These are phyloP conservation scores for Pseudogymnoascus sp. DNA, from an alignment of 2,329 filamentous ascomycete species.

Conservation along the genomic window DNA sequence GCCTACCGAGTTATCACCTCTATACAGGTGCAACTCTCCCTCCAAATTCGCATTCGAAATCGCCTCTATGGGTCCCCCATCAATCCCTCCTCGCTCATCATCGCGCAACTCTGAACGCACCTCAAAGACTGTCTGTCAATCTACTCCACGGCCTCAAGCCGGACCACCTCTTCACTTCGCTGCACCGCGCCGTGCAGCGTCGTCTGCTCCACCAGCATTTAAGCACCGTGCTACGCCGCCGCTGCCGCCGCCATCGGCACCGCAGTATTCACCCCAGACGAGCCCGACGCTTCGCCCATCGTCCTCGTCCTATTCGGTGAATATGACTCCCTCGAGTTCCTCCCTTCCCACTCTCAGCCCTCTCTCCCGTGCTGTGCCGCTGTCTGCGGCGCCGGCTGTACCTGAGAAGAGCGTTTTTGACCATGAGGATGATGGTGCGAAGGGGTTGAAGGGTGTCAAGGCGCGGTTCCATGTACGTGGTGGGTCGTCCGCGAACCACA, in stretches of 20 bases:
- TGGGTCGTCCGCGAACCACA: neutral
- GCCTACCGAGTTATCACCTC: neutral
- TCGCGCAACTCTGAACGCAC: neutral
- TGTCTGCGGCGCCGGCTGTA: neutral
- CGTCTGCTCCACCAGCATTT: neutral
- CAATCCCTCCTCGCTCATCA: neutral
- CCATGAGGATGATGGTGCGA: neutral
- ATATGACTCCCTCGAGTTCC: neutral
- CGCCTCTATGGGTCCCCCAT: neutral
- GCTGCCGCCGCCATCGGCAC: neutral
- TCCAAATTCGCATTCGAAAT: neutral
- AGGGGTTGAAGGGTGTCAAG: conserved; percentile 1
- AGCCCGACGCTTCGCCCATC: neutral
- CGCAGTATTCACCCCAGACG: neutral
- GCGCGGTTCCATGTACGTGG: neutral
- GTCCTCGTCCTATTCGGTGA: neutral
- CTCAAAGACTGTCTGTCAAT: neutral
- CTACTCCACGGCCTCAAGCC: neutral
- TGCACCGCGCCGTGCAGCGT: neutral
- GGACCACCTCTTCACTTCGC: neutral
- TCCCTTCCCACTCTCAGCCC: neutral
- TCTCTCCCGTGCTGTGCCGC: neutral
- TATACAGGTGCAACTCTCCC: neutral
- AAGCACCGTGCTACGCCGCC: neutral
- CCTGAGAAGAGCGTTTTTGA: neutral